Conservation (phyloP, 2,329 filamentous ascomycete species). For the Eutypa lata region DNA sequence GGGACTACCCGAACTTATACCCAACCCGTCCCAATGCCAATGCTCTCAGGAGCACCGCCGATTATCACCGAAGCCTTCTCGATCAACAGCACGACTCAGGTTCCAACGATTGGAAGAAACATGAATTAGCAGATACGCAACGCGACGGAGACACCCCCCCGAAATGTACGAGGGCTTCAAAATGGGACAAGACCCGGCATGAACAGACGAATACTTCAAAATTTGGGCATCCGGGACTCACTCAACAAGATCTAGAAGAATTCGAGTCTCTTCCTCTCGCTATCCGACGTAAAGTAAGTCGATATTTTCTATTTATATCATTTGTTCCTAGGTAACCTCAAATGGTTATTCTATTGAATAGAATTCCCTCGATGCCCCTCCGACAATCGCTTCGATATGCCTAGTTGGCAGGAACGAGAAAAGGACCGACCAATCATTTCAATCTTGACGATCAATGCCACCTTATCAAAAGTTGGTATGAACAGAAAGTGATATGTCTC, state of each 20-base stretch:
- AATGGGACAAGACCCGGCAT: conserved; percentile 12
- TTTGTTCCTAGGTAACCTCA: not conserved
- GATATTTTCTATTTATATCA: conserved; percentile 1
- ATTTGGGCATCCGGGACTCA: conserved; percentile 26
- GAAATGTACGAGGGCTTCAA: conserved; percentile 7
- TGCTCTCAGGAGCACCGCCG: conserved; percentile 16
- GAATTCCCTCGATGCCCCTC: too few relatives aligned
- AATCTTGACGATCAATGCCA: not conserved
- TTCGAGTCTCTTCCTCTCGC: conserved; percentile 48
- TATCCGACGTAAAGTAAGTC: conserved; percentile 49
- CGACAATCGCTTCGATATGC: too few relatives aligned
- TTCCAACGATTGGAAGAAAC: not conserved
- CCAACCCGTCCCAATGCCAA: conserved; percentile 10
- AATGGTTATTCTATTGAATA: too few relatives aligned
- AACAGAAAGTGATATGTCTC: not conserved
- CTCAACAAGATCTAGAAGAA: conserved; percentile 38
- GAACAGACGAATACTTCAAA: conserved; percentile 8
- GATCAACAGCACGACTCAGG: conserved; percentile 13
- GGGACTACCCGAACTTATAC: conserved; percentile 12
- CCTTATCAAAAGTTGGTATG: not conserved
- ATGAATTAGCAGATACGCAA: conserved; percentile 6
- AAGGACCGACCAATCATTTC: too few relatives aligned
- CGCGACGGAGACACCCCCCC: not conserved
- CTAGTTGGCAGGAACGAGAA: too few relatives aligned
- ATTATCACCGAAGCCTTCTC: conserved; percentile 24